phyloP scores from a whole-genome alignment of 371 early-diverging fungal species.

The Apophysomyces sp. region DNA sequence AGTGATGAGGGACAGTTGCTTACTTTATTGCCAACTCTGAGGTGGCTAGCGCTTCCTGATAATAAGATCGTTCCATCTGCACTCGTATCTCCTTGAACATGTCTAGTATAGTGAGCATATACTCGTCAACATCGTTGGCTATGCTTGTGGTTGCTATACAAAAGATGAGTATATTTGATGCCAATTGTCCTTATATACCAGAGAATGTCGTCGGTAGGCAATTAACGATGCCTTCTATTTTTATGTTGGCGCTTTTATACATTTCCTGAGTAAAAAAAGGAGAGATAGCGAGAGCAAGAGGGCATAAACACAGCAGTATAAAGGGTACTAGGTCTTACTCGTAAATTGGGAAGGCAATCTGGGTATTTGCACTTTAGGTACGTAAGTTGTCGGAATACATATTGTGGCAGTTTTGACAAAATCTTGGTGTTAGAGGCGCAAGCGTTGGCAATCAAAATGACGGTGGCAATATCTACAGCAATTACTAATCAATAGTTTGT shows the following conservation, averaged over 20 bases:
- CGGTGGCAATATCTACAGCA: constrained; percentile 60
- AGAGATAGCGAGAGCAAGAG: not conserved
- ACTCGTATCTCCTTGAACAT: constrained; percentile 19
- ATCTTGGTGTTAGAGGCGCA: constrained; percentile 48
- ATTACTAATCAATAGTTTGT: not conserved
- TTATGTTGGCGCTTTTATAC: constrained; percentile 25
- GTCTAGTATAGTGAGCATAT: constrained; percentile 25
- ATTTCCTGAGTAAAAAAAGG: constrained; percentile 14
- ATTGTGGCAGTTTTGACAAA: constrained; percentile 60
- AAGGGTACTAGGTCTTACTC: too few relatives aligned
- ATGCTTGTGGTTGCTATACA: constrained; percentile 18
- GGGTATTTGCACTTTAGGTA: constrained; percentile 74
- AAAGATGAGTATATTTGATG: not conserved
- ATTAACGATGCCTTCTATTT: constrained; percentile 26
- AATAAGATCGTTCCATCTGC: constrained; percentile 19
- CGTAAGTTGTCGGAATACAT: constrained; percentile 67
- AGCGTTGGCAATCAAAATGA: constrained; percentile 75
- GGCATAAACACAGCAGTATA: too few relatives aligned
- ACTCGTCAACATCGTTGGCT: constrained; percentile 25
- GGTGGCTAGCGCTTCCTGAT: constrained; percentile 21
- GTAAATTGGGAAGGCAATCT: constrained; percentile 60
- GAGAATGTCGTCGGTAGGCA: constrained; percentile 28
- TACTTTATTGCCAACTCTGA: constrained; percentile 32
- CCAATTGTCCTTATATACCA: constrained; percentile 5
- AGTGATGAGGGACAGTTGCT: not conserved